Evolutionary conservation across 441 rosid genomes (phyloP).

Genomic region (Erodium texanum): DNA sequence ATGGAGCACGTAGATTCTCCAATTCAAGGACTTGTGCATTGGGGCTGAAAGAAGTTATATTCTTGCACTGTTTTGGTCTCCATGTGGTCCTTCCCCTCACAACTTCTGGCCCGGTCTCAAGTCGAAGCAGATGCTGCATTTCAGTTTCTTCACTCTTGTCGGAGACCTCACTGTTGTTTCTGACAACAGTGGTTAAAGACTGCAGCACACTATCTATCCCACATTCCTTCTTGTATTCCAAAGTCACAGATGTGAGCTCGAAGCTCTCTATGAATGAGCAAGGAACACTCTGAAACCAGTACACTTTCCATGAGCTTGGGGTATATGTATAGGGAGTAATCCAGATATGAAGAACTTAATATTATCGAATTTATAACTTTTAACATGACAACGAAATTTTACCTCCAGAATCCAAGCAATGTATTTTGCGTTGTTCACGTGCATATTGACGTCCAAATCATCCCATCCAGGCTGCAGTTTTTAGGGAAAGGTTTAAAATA

Average conservation of each 20-base stretch:
- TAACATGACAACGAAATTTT: neutral
- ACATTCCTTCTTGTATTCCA: slow-evolving; percentile 31
- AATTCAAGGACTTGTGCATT: neutral
- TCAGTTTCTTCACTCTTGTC: neutral
- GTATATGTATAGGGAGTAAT: too few relatives aligned
- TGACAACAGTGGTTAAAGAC: slow-evolving; percentile 15
- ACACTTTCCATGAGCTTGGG: neutral
- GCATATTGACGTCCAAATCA: neutral
- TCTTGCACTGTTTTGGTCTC: neutral
- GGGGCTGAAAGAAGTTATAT: neutral
- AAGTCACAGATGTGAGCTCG: slow-evolving; percentile 21
- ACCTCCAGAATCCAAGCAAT: neutral
- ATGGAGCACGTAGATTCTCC: neutral
- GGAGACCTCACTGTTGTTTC: too few relatives aligned
- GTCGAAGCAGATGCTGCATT: neutral
- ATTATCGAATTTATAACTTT: too few relatives aligned
- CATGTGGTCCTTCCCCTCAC: neutral
- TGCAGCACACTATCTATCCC: slow-evolving; percentile 18
- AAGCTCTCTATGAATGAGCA: slow-evolving; percentile 18
- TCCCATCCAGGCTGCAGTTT: neutral
- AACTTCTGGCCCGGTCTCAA: neutral
- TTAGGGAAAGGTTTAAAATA: too few relatives aligned
- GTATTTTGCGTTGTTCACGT: neutral
- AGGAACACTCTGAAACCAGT: slow-evolving; percentile 25
- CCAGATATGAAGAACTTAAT: too few relatives aligned